Base-by-base conservation (phyloP, 257 asterid genomes). In the Solanum peruvianum region DNA sequence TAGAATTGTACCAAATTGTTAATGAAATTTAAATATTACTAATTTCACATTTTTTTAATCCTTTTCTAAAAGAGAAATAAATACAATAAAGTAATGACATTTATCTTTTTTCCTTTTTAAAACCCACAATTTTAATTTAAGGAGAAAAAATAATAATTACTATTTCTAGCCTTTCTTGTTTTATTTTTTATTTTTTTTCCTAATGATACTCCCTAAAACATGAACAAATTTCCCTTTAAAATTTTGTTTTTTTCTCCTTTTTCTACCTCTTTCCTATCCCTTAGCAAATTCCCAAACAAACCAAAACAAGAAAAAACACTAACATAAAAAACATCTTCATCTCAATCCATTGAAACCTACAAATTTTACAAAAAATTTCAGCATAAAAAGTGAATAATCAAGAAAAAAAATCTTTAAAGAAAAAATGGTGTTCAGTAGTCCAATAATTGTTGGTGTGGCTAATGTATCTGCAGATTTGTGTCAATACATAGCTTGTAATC, bases 401-500 rank as follows among this genome's bases (percentile, higher is more conserved):
- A 21, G 33, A 75, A 75, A 31, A 75, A 41, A 0, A 0, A 2
- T 49, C 16, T 52, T 18, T 18, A 6, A 1, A 9, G 29, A 7
- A 23, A 25, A 71, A 78, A 96, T 96, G 99, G 99, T 95, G 86
- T 92, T 94, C 88, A 96, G 88, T 91, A 92, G 97, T 93, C 90
- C 89, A 9, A 67, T 93, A 25, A 91, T 96, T 88, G 94, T 90
- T 67, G 92, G 91, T 58, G 99, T 96, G 86, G 99, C 98, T 2
- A 92, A 89, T 90, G 85, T 93, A 13, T 96, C 99, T 52, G 99
- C 98, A 5, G 86, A 93, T 39, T 91, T 90, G 4, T 96, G 95
- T 73, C 99, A 96, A 89, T 94, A 93, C 95, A 84, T 96, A 82
- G 97, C 98, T 3, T 96, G 99, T 93, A 96, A 96, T 47, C 99